Conservation (phyloP, 2,329 filamentous ascomycete genomes). For the Basipetospora chlamydospora region DNA sequence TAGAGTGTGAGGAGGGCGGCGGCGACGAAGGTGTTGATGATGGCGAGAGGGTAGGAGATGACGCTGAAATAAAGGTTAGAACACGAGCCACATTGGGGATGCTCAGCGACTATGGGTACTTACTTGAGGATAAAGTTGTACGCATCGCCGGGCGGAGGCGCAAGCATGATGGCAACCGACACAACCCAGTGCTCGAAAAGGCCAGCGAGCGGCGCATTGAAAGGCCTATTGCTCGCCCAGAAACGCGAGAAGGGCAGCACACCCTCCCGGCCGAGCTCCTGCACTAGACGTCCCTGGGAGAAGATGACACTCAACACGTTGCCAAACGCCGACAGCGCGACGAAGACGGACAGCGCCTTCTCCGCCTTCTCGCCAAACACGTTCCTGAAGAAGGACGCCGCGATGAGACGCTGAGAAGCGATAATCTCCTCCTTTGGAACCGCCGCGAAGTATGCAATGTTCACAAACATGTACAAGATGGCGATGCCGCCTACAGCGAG, state of each 20-base stretch:
- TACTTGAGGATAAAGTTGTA: slow-evolving; percentile 50
- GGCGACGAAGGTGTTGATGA: slow-evolving; percentile 40
- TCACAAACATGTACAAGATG: slow-evolving; percentile 50
- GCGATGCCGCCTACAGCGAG: slow-evolving; percentile 43
- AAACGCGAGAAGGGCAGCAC: slow-evolving; percentile 48
- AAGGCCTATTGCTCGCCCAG: slow-evolving; percentile 49
- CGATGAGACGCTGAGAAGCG: slow-evolving; percentile 33
- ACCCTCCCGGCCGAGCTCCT: slow-evolving; percentile 51
- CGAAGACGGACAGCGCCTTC: slow-evolving; percentile 47
- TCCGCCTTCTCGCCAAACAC: slow-evolving; percentile 39
- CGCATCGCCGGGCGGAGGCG: slow-evolving; percentile 51
- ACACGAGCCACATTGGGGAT: slow-evolving; percentile 3
- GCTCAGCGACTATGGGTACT: slow-evolving; percentile 9
- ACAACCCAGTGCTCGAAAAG: slow-evolving; percentile 51
- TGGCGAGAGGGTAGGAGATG: slow-evolving; percentile 48
- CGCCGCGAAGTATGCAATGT: slow-evolving; percentile 52
- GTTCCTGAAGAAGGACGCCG: slow-evolving; percentile 40
- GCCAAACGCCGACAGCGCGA: slow-evolving; percentile 52
- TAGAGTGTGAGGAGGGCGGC: slow-evolving; percentile 39
- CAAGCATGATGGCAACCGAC: slow-evolving; percentile 50
- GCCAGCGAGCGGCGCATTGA: slow-evolving; percentile 46
- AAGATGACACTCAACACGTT: slow-evolving; percentile 56
- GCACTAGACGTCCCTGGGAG: slow-evolving; percentile 50
- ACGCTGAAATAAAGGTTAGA: slow-evolving; percentile 22
- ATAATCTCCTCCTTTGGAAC: slow-evolving; percentile 39